These are phyloP conservation scores for Desmodesmus armatus DNA, from an alignment of 139 green algal genomes.

Conservation along the genomic window DNA sequence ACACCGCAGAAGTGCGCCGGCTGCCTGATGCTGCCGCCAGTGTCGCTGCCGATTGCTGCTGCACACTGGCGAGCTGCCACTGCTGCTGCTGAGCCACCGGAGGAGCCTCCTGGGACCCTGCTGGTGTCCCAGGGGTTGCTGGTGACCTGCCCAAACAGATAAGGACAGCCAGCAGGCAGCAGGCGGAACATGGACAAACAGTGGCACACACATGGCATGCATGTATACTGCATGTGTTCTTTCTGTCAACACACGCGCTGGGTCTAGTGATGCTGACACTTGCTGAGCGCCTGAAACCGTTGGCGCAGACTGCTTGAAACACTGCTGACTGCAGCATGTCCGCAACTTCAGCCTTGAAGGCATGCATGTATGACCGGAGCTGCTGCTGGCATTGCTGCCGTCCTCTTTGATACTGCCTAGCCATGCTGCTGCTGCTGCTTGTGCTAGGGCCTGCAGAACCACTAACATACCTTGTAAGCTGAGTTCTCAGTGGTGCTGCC, in stretches of 20 bases:
- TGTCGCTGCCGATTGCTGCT: conserved; percentile 92
- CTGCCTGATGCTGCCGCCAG: conserved; percentile 94
- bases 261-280: too few relatives aligned
- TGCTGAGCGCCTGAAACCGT: too few relatives aligned
- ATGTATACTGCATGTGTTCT: too few relatives aligned
- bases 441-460: background rate
- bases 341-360: too few relatives aligned
- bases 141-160: conserved; percentile 62
- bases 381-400: background rate
- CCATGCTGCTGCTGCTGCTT: background rate
- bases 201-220: too few relatives aligned
- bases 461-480: conserved; percentile 76
- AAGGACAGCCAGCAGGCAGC: too few relatives aligned
- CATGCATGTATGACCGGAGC: background rate
- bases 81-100: conserved; percentile 93
- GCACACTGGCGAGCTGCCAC: conserved; percentile 85
- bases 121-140: conserved; percentile 85
- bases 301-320: too few relatives aligned
- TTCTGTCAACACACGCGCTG: too few relatives aligned
- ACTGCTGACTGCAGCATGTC: background rate
- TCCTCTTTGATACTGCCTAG: background rate
- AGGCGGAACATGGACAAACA: too few relatives aligned
- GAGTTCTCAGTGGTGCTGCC: conserved; percentile 94
- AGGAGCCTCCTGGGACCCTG: conserved; percentile 94
- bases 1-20: conserved; percentile 96